Evolutionary conservation across 225 moss, liverwort and hornwort genomes (phyloP).

Genomic region (Sphagnum tenellum): DNA sequence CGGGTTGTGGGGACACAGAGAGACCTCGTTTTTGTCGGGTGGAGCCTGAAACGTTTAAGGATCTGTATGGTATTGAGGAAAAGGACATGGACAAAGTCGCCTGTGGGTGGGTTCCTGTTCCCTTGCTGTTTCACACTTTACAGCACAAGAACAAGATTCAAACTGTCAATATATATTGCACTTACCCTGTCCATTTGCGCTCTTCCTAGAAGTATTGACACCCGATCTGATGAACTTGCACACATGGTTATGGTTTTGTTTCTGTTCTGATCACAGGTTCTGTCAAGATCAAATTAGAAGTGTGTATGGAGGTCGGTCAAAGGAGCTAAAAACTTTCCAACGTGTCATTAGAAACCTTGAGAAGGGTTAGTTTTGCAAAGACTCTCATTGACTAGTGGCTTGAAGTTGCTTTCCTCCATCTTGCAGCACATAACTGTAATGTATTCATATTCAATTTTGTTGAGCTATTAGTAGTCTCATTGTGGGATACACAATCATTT

Average conservation of each 20-base stretch:
- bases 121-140: not conserved
- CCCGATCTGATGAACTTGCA: no score
- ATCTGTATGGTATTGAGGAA: slow-evolving; percentile 44
- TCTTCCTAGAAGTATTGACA: no score
- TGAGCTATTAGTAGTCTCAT: no score
- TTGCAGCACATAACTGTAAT: no score
- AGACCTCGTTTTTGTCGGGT: slow-evolving; percentile 55
- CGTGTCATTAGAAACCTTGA: slow-evolving; percentile 33
- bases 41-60: slow-evolving; percentile 32
- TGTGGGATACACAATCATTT: no score
- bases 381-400: no score
- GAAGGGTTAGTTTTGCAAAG: slow-evolving; percentile 1
- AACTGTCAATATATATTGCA: no score
- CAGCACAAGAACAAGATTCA: no score
- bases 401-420: no score
- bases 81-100: slow-evolving; percentile 37
- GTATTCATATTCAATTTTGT: no score
- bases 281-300: slow-evolving; percentile 51
- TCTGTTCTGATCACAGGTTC: slow-evolving; percentile 9
- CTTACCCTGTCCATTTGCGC: no score
- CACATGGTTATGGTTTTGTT: no score
- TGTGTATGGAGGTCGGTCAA: slow-evolving; percentile 52
- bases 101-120: slow-evolving; percentile 12
- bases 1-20: not conserved
- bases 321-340: slow-evolving; percentile 53